Conservation (phyloP, 106 monocot genomes). For the Dendrobium officinale region DNA sequence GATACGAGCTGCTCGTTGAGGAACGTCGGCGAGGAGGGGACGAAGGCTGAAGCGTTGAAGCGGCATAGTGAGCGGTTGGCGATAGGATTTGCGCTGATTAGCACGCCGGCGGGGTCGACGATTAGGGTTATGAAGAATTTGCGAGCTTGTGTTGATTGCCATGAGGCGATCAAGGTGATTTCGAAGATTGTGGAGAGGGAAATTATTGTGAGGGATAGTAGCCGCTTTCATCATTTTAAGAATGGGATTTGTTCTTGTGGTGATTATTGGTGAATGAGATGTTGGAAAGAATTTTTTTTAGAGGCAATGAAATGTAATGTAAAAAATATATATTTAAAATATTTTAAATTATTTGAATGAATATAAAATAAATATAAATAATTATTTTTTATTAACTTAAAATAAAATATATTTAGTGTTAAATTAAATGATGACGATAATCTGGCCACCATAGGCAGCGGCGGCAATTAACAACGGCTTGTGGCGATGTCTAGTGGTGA, state of each 20-base stretch:
- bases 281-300: background rate
- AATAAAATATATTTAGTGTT: too few species aligned
- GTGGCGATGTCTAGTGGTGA: too few species aligned
- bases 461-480: too few species aligned
- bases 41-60: conserved; percentile 53
- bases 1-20: conserved; percentile 56
- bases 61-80: conserved; percentile 84
- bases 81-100: conserved; percentile 56
- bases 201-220: conserved; percentile 57
- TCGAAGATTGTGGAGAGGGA: conserved; percentile 54
- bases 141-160: conserved; percentile 62
- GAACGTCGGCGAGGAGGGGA: conserved; percentile 59
- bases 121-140: conserved; percentile 80
- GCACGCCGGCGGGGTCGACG: conserved; percentile 38
- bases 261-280: conserved; percentile 54
- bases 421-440: too few species aligned
- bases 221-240: conserved; percentile 74
- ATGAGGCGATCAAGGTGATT: conserved; percentile 64
- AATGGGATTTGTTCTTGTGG: conserved; percentile 73
- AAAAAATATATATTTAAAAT: too few species aligned
- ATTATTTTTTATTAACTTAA: too few species aligned
- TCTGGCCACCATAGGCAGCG: too few species aligned
- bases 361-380: too few species aligned
- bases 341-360: too few species aligned
- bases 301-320: too few species aligned